Conservation (phyloP, 495 filamentous ascomycete species). For the Cudoniella acicularis region DNA sequence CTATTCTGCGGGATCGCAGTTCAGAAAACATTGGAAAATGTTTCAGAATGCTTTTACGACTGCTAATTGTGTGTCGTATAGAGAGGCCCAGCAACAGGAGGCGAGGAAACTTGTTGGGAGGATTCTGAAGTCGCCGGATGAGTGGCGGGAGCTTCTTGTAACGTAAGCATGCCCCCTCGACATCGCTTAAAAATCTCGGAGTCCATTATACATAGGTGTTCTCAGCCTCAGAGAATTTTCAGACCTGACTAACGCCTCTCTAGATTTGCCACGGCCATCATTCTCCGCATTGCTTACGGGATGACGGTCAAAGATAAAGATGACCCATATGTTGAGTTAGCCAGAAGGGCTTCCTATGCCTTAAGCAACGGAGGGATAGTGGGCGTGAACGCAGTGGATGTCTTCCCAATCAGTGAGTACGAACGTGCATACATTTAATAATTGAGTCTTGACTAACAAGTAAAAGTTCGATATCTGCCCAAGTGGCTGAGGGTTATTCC, state of each 20-base stretch:
- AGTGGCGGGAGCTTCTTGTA: background rate
- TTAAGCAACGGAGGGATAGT: background rate
- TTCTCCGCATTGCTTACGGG: background rate
- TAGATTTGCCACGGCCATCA: background rate
- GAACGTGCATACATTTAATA: no score
- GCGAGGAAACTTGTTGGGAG: background rate
- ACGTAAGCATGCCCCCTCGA: background rate
- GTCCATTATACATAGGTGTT: no score
- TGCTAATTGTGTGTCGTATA: background rate
- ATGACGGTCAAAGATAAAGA: background rate
- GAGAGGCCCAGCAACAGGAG: background rate
- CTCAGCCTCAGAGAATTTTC: no score
- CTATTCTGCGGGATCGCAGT: background rate
- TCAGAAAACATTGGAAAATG: constrained; percentile 1
- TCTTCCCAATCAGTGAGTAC: constrained; percentile 4
- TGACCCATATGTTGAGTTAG: background rate
- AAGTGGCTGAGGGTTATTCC: constrained; percentile 2
- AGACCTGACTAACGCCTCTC: no score
- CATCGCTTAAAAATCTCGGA: no score
- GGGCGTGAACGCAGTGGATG: background rate
- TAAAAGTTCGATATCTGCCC: background rate
- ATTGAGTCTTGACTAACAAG: no score
- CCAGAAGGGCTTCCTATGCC: background rate
- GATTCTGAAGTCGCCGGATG: background rate
- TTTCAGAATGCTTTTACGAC: background rate